phyloP scores from a whole-genome alignment of 2,329 filamentous ascomycete species.

The Ceratocystis cubensis region DNA sequence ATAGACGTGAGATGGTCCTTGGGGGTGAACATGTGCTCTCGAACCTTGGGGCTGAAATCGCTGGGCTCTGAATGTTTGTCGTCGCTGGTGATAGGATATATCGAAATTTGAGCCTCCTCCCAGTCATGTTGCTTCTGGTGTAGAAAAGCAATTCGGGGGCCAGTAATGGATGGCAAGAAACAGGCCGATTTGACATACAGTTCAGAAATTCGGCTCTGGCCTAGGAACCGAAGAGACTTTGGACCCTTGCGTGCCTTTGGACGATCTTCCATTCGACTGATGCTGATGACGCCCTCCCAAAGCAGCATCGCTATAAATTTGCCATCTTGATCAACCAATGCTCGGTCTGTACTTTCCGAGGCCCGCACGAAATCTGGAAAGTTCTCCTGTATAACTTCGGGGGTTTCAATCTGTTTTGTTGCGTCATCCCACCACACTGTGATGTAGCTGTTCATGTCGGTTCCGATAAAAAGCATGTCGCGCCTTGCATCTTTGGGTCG shows the following conservation, averaged over 20 bases:
- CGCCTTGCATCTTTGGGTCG: slow-evolving; percentile 59
- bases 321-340: slow-evolving; percentile 69
- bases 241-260: slow-evolving; percentile 7
- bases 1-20: slow-evolving; percentile 45
- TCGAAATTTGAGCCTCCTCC: slow-evolving; percentile 43
- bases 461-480: slow-evolving; percentile 86
- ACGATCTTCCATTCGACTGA: slow-evolving; percentile 37
- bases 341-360: slow-evolving; percentile 70
- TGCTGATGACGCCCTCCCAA: slow-evolving; percentile 47
- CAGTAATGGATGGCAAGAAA: slow-evolving; percentile 46
- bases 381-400: slow-evolving; percentile 40
- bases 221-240: slow-evolving; percentile 28
- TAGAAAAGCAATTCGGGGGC: slow-evolving; percentile 45
- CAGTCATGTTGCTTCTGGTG: slow-evolving; percentile 43
- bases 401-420: slow-evolving; percentile 38
- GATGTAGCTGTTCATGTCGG: slow-evolving; percentile 82
- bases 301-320: slow-evolving; percentile 45
- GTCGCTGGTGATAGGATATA: slow-evolving; percentile 47
- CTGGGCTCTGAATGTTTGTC: slow-evolving; percentile 44
- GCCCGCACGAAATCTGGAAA: slow-evolving; percentile 55
- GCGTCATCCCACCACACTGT: slow-evolving; percentile 68
- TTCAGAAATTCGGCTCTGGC: slow-evolving; percentile 45
- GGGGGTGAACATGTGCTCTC: slow-evolving; percentile 42
- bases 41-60: slow-evolving; percentile 44
- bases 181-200: slow-evolving; percentile 47